Conservation (phyloP, 768 basidiomycete species). For the Kwoniella sp. region DNA sequence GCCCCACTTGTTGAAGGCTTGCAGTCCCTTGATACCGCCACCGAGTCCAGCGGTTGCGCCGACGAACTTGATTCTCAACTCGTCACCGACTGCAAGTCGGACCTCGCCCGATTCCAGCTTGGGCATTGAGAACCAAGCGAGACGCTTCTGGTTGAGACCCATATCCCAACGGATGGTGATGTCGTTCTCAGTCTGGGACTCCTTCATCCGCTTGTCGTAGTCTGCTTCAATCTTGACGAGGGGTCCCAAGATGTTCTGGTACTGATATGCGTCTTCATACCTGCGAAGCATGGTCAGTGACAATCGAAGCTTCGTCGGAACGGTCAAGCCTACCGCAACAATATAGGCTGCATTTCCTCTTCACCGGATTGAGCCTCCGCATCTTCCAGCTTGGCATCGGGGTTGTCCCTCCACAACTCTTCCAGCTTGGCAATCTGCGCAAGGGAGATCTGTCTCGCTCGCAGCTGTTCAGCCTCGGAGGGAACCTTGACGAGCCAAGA, state of each 20-base stretch:
- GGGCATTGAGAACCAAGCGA: slow-evolving; percentile 96
- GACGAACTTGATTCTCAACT: slow-evolving; percentile 79
- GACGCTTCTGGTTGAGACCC: slow-evolving; percentile 94
- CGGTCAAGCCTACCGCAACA: slow-evolving; percentile 58
- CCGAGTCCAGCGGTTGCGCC: slow-evolving; percentile 59
- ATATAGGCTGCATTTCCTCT: slow-evolving; percentile 90
- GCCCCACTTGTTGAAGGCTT: slow-evolving; percentile 29
- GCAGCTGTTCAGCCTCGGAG: slow-evolving; percentile 88
- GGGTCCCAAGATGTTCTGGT: slow-evolving; percentile 98
- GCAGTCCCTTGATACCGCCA: slow-evolving; percentile 40
- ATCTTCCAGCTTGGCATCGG: slow-evolving; percentile 89
- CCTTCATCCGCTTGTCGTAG: slow-evolving; percentile 95
- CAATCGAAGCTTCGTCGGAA: too few relatives aligned
- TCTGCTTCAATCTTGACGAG: slow-evolving; percentile 99
- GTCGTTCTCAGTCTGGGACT: slow-evolving; percentile 96
- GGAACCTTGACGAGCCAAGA: slow-evolving; percentile 98
- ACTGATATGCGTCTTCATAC: slow-evolving; percentile 99
- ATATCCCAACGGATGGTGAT: slow-evolving; percentile 96
- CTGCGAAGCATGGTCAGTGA: slow-evolving; percentile 30
- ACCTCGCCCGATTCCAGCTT: slow-evolving; percentile 98
- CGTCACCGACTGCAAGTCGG: slow-evolving; percentile 91
- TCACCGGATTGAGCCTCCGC: slow-evolving; percentile 96
- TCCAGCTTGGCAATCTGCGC: slow-evolving; percentile 95
- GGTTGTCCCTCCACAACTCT: slow-evolving; percentile 96
- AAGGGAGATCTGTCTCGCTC: slow-evolving; percentile 95